A percentile compares a stretch with the other conserved stretches of the same genome.
phyloP scores from a whole-genome alignment of 805 yeast genomes.

The Saccharomyces paradoxus region DNA sequence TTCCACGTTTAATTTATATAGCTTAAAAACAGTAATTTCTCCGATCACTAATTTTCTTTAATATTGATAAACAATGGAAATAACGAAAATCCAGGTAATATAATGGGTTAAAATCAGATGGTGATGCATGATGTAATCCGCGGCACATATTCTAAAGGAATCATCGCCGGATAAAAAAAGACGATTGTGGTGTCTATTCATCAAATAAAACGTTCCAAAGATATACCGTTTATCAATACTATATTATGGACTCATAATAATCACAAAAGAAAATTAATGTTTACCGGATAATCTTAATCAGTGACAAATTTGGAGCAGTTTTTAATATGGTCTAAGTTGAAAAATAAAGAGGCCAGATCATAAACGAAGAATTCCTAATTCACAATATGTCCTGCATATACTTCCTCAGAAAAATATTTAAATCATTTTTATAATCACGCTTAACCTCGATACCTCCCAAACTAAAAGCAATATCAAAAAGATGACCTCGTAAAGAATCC shows the following conservation, averaged over 20 bases:
- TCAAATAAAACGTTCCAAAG: constrained; percentile 16
- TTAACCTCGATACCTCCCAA: constrained; percentile 1
- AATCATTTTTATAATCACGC: constrained; percentile 28
- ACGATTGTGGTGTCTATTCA: constrained; percentile 34
- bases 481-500: neutral
- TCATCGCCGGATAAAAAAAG: constrained; percentile 34
- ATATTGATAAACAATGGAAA: neutral
- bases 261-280: neutral
- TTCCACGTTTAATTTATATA: neutral
- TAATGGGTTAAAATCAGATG: constrained; percentile 54
- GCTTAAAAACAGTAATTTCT: constrained; percentile 33
- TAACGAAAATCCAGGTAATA: neutral
- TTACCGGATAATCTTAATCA: too few species aligned
- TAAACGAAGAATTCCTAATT: constrained; percentile 72
- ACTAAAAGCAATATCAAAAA: neutral
- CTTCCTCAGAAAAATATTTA: constrained; percentile 53
- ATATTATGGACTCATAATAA: constrained; percentile 26
- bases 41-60: constrained; percentile 34
- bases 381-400: constrained; percentile 64
- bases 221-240: constrained; percentile 12
- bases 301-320: neutral
- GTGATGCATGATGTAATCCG: constrained; percentile 91
- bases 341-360: constrained; percentile 34
- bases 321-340: constrained; percentile 2
- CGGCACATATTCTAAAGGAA: constrained; percentile 53